Evolutionary conservation across 495 filamentous ascomycete genomes (phyloP).

Genomic region (Penicillium simplicissimum): DNA sequence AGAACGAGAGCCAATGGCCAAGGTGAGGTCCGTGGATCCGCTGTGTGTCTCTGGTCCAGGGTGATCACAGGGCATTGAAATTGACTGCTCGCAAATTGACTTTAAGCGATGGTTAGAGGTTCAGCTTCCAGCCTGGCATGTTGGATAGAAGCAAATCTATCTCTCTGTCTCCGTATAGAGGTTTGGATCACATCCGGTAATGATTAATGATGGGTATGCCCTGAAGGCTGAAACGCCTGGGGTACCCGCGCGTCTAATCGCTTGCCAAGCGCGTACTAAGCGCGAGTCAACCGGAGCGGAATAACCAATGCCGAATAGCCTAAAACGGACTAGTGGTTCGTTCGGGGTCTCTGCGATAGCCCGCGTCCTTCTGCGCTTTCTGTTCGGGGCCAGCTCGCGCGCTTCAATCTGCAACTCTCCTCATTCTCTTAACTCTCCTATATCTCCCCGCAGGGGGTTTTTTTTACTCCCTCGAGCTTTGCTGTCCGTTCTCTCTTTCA

Average conservation of each 20-base stretch:
- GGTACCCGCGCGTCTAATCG: constrained; percentile 11
- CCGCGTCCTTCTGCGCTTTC: constrained; percentile 34
- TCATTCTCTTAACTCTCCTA: constrained; percentile 48
- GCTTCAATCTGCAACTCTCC: constrained; percentile 37
- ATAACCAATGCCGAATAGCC: constrained; percentile 34
- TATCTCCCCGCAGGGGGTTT: constrained; percentile 33
- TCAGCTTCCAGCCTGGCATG: background rate
- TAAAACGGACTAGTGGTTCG: constrained; percentile 39
- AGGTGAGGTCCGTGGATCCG: background rate
- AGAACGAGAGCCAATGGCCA: background rate
- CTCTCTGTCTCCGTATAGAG: too few species aligned
- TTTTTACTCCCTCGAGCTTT: constrained; percentile 61
- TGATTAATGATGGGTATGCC: too few species aligned
- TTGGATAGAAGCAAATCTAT: background rate
- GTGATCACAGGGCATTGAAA: too few species aligned
- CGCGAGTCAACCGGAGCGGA: constrained; percentile 25
- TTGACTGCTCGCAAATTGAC: too few species aligned
- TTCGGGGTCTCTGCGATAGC: constrained; percentile 50
- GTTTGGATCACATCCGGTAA: too few species aligned
- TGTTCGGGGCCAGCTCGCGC: constrained; percentile 42
- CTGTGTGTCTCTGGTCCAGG: too few species aligned
- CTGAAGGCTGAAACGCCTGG: background rate
- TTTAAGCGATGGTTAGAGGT: too few species aligned
- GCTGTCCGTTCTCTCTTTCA: constrained; percentile 58
- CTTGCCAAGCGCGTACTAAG: background rate